Evolutionary conservation across 2,329 filamentous ascomycete genomes (phyloP).

Genomic region (Talaromyces atroroseus): DNA sequence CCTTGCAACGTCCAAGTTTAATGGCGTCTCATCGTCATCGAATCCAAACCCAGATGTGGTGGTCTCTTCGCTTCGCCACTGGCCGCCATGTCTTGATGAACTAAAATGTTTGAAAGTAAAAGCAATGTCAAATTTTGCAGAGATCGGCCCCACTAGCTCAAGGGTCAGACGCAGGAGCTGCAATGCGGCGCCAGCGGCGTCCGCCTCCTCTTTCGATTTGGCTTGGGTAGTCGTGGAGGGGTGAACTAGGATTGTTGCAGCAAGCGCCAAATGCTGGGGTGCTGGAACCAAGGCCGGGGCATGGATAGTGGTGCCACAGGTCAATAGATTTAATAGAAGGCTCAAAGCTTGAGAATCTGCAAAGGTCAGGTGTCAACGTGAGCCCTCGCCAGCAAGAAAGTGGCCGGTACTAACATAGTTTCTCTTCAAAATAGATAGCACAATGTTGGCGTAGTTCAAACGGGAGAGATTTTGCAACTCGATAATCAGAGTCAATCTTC

Average conservation of each 20-base stretch:
- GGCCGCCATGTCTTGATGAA: slow-evolving; percentile 27
- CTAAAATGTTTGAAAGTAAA: slow-evolving; percentile 58
- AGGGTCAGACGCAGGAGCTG: slow-evolving; percentile 65
- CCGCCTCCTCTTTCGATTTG: slow-evolving; percentile 53
- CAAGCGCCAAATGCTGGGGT: slow-evolving; percentile 66
- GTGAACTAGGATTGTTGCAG: slow-evolving; percentile 77
- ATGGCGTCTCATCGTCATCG: slow-evolving; percentile 44
- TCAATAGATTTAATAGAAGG: slow-evolving; percentile 50
- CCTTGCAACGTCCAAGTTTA: slow-evolving; percentile 58
- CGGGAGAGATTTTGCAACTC: slow-evolving; percentile 52
- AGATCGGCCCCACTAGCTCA: slow-evolving; percentile 60
- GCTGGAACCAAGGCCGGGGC: slow-evolving; percentile 60
- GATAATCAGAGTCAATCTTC: slow-evolving; percentile 36
- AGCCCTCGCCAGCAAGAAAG: background rate
- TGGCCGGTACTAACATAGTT: slow-evolving; percentile 52
- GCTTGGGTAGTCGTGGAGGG: slow-evolving; percentile 72
- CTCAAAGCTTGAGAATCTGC: slow-evolving; percentile 55
- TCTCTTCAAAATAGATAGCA: slow-evolving; percentile 69
- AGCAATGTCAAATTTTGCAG: slow-evolving; percentile 63
- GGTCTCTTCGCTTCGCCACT: slow-evolving; percentile 21
- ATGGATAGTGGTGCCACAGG: slow-evolving; percentile 28
- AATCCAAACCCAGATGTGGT: slow-evolving; percentile 5
- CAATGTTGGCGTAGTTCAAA: slow-evolving; percentile 61
- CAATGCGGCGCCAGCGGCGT: slow-evolving; percentile 62
- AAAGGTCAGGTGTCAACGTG: slow-evolving; percentile 2